A percentile compares a stretch with the other conserved stretches of the same genome.
Conservation (phyloP, 2,329 filamentous ascomycete species). For the Monosporascus ibericus region DNA sequence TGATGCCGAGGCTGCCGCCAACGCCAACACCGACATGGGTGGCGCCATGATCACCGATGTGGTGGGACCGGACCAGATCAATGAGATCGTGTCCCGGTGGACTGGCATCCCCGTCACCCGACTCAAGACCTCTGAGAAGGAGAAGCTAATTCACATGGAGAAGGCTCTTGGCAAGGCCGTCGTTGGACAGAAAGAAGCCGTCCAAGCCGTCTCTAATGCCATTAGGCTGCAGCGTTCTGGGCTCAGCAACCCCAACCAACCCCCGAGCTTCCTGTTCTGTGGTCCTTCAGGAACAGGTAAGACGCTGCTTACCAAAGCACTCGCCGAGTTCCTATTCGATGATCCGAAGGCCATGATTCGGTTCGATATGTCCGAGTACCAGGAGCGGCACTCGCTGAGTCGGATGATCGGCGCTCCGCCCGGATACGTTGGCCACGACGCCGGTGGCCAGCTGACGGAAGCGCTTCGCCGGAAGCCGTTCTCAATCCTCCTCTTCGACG, state of each 20-base stretch:
- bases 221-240: slow-evolving; percentile 94
- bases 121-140: slow-evolving; percentile 91
- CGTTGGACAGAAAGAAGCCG: slow-evolving; percentile 90
- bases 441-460: slow-evolving; percentile 93
- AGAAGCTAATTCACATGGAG: slow-evolving; percentile 98
- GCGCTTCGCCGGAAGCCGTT: slow-evolving; percentile 90
- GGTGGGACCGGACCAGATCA: slow-evolving; percentile 96
- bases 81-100: slow-evolving; percentile 95
- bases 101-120: slow-evolving; percentile 97
- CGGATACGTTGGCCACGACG: slow-evolving; percentile 93
- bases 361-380: slow-evolving; percentile 99
- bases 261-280: slow-evolving; percentile 97
- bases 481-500: slow-evolving; percentile 95
- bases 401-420: slow-evolving; percentile 97
- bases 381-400: slow-evolving; percentile 90
- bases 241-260: slow-evolving; percentile 91
- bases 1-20: slow-evolving; percentile 67
- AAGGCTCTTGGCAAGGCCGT: slow-evolving; percentile 76
- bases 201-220: slow-evolving; percentile 87
- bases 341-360: slow-evolving; percentile 97
- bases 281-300: slow-evolving; percentile 98
- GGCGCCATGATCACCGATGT: slow-evolving; percentile 82
- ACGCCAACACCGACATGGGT: slow-evolving; percentile 50
- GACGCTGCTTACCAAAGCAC: slow-evolving; percentile 90
- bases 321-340: slow-evolving; percentile 97